Base-by-base conservation (phyloP, 176 grass and related monocot genomes). In the Triticum timopheevii region DNA sequence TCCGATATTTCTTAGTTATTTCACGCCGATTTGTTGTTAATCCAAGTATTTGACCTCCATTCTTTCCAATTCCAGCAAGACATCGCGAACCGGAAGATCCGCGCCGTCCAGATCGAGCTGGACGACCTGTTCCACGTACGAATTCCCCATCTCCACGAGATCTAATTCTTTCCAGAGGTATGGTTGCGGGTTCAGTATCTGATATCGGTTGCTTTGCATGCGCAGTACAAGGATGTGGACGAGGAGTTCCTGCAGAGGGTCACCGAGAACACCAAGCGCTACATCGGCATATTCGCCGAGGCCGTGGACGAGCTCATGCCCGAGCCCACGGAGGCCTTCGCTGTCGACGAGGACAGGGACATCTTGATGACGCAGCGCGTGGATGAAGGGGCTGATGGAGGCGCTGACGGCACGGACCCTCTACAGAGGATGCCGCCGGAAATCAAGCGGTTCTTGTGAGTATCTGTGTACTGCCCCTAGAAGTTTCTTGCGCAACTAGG, bases 361-460 rank as follows among this genome's bases (percentile, higher is more conserved):
- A 97, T 99, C 78, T 77, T 99, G 47, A 99, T 99, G 94, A 99
- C 97, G 1, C 97, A 99, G 85, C 94, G 97, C 28, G 97, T 96
- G 31, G 97, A 99, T 4, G 97, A 94, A 73, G 85, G 94, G 0
- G 79, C 81, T 2, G 94, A 99, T 20, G 89, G 83, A 0, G 84
- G 84, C 0, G 85, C 92, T 0, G 91, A 92, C 4, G 86, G 86
- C 31, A 79, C 89, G 0, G 97, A 99, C 50, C 92, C 94, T 12
- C 90, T 83, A 1, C 94, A 99, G 85, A 97, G 89, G 62, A 99
- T 99, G 97, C 97, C 97, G 9, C 85, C 94, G 10, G 97, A 99
- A 73, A 99, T 99, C 73, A 99, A 90, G 38, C 94, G 97, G 16
- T 99, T 99, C 87, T 99, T 97, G 97, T 99, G 82, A 91, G 92